These are phyloP conservation scores for Paragyromitra xinjiangensis DNA, from an alignment of 495 filamentous ascomycete species.

Conservation along the genomic window DNA sequence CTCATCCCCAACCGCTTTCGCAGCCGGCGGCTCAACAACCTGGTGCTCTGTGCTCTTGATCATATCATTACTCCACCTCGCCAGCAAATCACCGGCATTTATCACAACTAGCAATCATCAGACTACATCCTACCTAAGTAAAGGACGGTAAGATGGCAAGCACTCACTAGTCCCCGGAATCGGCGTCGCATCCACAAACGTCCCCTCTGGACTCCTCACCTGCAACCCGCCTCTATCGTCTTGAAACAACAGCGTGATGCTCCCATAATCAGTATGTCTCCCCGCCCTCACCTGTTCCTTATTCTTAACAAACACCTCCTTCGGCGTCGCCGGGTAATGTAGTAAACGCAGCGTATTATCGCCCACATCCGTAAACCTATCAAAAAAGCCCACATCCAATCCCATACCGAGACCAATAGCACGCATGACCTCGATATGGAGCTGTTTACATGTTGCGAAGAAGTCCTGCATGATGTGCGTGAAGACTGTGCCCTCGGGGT, in stretches of 20 bases:
- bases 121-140: neutral
- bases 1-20: conserved; percentile 57
- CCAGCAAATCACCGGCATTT: conserved; percentile 89
- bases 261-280: conserved; percentile 89
- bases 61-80: conserved; percentile 88
- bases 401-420: conserved; percentile 87
- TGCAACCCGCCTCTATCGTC: conserved; percentile 84
- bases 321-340: conserved; percentile 80
- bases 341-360: conserved; percentile 90
- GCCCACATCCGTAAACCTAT: conserved; percentile 72
- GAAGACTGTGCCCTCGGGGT: conserved; percentile 71
- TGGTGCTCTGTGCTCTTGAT: conserved; percentile 90
- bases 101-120: conserved; percentile 69
- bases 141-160: neutral
- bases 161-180: conserved; percentile 70
- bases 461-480: conserved; percentile 76
- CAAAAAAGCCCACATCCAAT: conserved; percentile 78
- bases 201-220: conserved; percentile 77
- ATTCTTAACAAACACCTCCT: conserved; percentile 73
- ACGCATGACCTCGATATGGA: conserved; percentile 84
- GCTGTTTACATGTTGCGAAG: conserved; percentile 72
- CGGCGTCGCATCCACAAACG: conserved; percentile 83
- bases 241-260: conserved; percentile 89
- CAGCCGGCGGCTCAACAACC: conserved; percentile 80
- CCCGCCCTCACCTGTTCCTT: conserved; percentile 82